Conservation (phyloP, 2,329 filamentous ascomycete genomes). For the Aspergillus luchuensis region DNA sequence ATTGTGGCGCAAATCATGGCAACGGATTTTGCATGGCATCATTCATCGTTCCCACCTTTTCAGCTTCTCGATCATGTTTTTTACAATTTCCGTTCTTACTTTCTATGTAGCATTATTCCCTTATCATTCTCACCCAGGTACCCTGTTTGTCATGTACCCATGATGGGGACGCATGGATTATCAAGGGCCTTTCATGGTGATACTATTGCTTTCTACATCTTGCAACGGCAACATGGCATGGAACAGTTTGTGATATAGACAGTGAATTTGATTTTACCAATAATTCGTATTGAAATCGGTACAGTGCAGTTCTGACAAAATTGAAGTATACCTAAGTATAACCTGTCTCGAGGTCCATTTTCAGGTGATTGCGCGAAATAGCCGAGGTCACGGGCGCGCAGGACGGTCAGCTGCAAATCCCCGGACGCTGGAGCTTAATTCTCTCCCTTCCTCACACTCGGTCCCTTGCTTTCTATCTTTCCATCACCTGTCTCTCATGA, state of each 20-base stretch:
- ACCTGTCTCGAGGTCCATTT: background rate
- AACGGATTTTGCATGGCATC: constrained; percentile 29
- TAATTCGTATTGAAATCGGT: background rate
- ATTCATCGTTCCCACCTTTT: constrained; percentile 19
- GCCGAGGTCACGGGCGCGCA: constrained; percentile 26
- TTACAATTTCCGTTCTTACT: constrained; percentile 10
- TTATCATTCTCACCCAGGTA: constrained; percentile 1
- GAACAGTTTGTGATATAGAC: background rate
- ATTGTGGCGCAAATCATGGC: constrained; percentile 30
- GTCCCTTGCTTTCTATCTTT: constrained; percentile 3
- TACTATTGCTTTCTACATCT: background rate
- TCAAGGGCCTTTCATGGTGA: constrained; percentile 7
- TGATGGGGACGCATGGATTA: background rate
- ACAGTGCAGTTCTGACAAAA: background rate
- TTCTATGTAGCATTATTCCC: constrained; percentile 15
- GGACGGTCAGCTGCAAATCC: background rate
- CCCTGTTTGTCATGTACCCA: background rate
- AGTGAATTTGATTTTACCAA: constrained; percentile 1
- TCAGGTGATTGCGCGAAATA: constrained; percentile 7
- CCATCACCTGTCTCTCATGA: background rate
- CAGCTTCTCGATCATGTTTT: constrained; percentile 13
- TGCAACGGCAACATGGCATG: background rate
- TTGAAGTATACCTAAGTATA: too few relatives aligned
- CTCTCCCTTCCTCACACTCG: background rate
- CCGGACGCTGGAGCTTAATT: constrained; percentile 1